Conservation (phyloP, 1,284 basidiomycete species). For the Fereydounia khargensis region DNA sequence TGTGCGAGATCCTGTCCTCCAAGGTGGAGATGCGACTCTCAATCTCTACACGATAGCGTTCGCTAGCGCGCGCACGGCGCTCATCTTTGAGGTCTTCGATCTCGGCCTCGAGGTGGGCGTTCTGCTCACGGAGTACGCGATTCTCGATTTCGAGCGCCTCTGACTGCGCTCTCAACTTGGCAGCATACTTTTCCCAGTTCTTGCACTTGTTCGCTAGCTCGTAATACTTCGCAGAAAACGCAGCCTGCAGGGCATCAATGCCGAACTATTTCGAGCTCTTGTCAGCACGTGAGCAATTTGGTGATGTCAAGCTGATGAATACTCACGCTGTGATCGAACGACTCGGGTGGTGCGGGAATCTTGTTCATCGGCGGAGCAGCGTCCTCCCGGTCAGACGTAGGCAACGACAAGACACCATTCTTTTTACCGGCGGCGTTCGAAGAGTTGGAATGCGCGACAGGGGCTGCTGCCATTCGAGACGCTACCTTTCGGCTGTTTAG, state of each 20-base stretch:
- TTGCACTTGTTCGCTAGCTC: conserved; percentile 46
- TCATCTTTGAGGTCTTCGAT: conserved; percentile 22
- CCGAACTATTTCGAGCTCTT: conserved; percentile 25
- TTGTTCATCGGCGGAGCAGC: too few species aligned
- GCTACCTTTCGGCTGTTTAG: neutral
- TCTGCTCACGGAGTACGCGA: conserved; percentile 33
- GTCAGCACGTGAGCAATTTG: neutral
- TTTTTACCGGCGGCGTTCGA: too few species aligned
- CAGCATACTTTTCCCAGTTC: conserved; percentile 45
- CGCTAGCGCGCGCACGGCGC: conserved; percentile 13
- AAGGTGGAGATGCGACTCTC: conserved; percentile 20
- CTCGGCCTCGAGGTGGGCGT: conserved; percentile 28
- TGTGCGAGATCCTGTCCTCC: conserved; percentile 23
- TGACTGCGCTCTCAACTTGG: conserved; percentile 41
- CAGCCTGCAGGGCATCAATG: conserved; percentile 38
- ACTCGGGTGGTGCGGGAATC: neutral
- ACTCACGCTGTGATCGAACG: conserved; percentile 9
- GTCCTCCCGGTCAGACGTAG: neutral
- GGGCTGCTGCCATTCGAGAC: too few species aligned
- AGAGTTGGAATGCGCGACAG: too few species aligned
- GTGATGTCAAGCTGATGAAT: neutral
- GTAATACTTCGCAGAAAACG: conserved; percentile 41
- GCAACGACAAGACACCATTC: too few species aligned
- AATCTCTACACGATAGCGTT: conserved; percentile 7
- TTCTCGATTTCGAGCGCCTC: conserved; percentile 40